Evolutionary conservation across 352 stramenopile species (phyloP), one percentile per base, ranked within the genome.

Genomic region (Globisporangium nodosum): DNA sequence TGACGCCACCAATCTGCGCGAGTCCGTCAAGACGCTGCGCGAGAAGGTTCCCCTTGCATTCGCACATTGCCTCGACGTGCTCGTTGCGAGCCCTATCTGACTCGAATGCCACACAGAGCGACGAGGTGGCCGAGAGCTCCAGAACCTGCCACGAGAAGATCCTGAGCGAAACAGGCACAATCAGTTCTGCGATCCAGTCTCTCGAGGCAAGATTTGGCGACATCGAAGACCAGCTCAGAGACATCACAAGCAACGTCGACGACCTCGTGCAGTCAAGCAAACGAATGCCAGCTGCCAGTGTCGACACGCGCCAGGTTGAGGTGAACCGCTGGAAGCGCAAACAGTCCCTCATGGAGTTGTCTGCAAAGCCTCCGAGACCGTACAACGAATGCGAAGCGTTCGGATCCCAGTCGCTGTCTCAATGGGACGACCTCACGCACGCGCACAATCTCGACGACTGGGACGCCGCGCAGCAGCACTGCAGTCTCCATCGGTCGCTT

Each of bases 401-500:
- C 45, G 40, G 54, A 24, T 18, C 40, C 37, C 46, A 65, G 5
- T 47, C 58, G 15, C 42, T 62, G 8, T 59, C 33, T 5, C 58
- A 52, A 24, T 15, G 16, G 27, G 39, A 54, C 7, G 56, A 55
- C 12, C 7, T 8, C 13, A 30, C 37, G 5, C 20, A 3, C 13
- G 37, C 2, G 11, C 8, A 18, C 37, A 18, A 49, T 37, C n/a
- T 21, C 21, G 51, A 54, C 3, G 18, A 30, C 16, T 30, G 18
- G 15, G 31, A n/a, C 50, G 20, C 16, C 42, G 50, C 45, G n/a
- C 48, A 45, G n/a, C 48, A 45, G 31, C 40, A 35, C 43, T 55
- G 66, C 12, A 56, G 52, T 16, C 65, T 89, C 24, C 52, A 55
- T 8, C 52, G 65, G 12, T 68, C 73, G 4, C 65, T 85, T 3